A percentile compares a stretch with the other conserved stretches of the same genome.
phyloP scores from a whole-genome alignment of 202 grass and related monocot species.

The Eragrostis tef region DNA sequence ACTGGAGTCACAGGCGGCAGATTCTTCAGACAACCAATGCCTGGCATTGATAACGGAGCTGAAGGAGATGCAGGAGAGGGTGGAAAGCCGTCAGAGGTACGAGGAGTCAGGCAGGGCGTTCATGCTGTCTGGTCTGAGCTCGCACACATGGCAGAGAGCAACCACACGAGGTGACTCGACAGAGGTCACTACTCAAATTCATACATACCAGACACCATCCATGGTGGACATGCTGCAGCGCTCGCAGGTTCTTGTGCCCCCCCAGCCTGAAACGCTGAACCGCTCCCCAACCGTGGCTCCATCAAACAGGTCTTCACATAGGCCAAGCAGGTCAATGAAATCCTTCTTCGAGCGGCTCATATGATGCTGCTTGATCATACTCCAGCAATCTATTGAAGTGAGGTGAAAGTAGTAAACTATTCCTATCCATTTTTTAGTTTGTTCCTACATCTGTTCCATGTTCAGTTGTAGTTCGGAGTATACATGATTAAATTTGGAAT shows the following conservation, averaged over 20 bases:
- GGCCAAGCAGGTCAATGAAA: constrained; percentile 27
- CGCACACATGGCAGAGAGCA: constrained; percentile 86
- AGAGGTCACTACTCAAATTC: constrained; percentile 53
- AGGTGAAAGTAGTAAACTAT: neutral
- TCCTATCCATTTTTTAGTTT: constrained; percentile 41
- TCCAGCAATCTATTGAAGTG: constrained; percentile 5
- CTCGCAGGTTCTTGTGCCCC: constrained; percentile 64
- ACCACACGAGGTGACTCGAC: constrained; percentile 86
- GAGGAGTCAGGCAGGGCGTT: constrained; percentile 79
- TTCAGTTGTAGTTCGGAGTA: constrained; percentile 28
- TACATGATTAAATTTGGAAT: constrained; percentile 16
- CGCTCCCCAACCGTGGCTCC: constrained; percentile 39
- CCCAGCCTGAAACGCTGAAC: constrained; percentile 36
- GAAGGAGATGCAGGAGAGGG: constrained; percentile 86
- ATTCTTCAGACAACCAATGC: constrained; percentile 58
- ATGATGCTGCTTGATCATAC: constrained; percentile 33
- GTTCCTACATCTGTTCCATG: constrained; percentile 26
- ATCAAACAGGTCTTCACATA: constrained; percentile 31
- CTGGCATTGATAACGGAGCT: constrained; percentile 68
- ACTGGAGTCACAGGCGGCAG: constrained; percentile 50
- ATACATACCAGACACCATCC: constrained; percentile 90
- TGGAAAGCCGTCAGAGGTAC: constrained; percentile 73
- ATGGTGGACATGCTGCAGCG: constrained; percentile 93
- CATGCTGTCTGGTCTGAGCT: constrained; percentile 82
- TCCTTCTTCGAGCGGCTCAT: constrained; percentile 41